Evolutionary conservation across 192 early-diverging fungal species (phyloP), one percentile per base, ranked within the genome.

Genomic region (Backusella tuberculispora): DNA sequence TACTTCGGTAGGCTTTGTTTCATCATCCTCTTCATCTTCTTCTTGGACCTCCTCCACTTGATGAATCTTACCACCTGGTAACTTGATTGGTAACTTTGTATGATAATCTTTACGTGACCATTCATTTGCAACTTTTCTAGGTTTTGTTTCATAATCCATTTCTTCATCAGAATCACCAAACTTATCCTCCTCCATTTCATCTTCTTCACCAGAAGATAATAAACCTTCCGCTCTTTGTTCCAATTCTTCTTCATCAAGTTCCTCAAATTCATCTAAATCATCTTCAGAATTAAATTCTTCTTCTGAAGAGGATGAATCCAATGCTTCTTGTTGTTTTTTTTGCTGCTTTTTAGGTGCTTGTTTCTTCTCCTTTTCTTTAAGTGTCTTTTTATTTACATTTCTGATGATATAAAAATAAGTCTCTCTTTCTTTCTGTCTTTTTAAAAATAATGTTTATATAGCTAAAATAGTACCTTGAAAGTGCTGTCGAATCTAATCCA

Each of bases 31-130:
- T 17, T 66, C 60, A 50, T 81, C 77, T 0, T 77, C 74, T 0
- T 63, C 63, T 7, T 79, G 74, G 26, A 69, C 63, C 2, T 70
- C 75, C 50, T 82, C 84, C 14, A 87, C 77, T 63, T 81, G 78
- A 29, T 66, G 75, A 37, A 92, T 70, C 43, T 84, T 80, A 47
- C 93, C 91, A 72, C 88, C 87, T 1, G 89, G 79, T 17, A 88
- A 79, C 69, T 90, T 92, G 79, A 92, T 91, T 3, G 93, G 93
- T 65, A 95, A 73, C 42, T 88, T 83, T n/a, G 83, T 87, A 48
- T 80, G 70, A 67, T 84, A 84, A 19, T 88, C 87, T 50, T 88
- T 85, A 46, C 80, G 76, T 19, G 78, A 80, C 90, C 88, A 90
- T 41, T 87, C 87, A 13, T 78, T 77, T n/a, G 83, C 74, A 34